A percentile compares a stretch with the other conserved stretches of the same genome.
phyloP scores from a whole-genome alignment of 2,329 filamentous ascomycete genomes.

The Chaetoscypha palmicola region DNA sequence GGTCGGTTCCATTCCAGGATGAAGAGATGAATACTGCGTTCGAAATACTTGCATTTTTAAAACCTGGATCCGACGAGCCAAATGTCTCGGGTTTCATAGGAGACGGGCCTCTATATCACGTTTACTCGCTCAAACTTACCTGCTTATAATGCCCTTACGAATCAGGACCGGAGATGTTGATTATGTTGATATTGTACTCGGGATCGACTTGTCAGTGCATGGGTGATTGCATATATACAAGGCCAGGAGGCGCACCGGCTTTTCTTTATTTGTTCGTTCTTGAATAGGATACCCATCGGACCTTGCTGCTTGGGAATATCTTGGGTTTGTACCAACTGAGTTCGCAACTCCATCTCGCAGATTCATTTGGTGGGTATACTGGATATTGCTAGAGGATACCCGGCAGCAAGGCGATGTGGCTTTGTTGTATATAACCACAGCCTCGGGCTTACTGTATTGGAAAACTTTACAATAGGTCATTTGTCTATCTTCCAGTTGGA shows the following conservation, averaged over 20 bases:
- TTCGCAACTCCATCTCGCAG: conserved; percentile 10
- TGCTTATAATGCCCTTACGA: conserved; percentile 25
- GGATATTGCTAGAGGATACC: conserved; percentile 10
- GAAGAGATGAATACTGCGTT: conserved; percentile 3
- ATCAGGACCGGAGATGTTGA: conserved; percentile 20
- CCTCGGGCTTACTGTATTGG: neutral
- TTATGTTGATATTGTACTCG: conserved; percentile 18
- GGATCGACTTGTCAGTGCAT: conserved; percentile 27
- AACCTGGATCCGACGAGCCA: no score
- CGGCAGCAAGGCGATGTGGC: conserved; percentile 1
- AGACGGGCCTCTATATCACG: conserved; percentile 15
- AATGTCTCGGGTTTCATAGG: conserved; percentile 15
- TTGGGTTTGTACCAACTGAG: conserved; percentile 16
- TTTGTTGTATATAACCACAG: conserved; percentile 2
- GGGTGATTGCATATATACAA: conserved; percentile 30
- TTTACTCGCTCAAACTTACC: conserved; percentile 15
- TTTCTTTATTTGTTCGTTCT: conserved; percentile 21
- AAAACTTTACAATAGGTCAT: neutral
- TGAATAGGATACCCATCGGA: conserved; percentile 22
- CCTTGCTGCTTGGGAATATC: conserved; percentile 29
- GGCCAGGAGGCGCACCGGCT: conserved; percentile 25
- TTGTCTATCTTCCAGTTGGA: neutral
- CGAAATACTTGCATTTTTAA: no score
- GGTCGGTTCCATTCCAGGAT: neutral
- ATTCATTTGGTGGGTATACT: conserved; percentile 21